Percentiles rank a stretch among this genome's conserved stretches.
phyloP scores from a whole-genome alignment of 805 yeast genomes.

The Lachancea sp. region DNA sequence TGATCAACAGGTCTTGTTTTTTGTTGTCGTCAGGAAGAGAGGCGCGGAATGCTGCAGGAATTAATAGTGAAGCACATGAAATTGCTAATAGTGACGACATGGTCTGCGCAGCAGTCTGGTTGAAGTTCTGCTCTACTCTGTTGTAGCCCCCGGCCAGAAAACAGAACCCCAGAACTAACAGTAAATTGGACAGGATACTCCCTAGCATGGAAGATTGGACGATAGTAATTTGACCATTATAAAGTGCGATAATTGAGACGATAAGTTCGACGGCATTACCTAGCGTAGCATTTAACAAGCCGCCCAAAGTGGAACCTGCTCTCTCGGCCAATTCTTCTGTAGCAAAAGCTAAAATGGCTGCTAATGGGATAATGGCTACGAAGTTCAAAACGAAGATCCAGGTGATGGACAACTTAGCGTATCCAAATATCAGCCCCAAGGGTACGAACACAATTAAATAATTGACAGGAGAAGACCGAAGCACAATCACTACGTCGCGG shows the following conservation, averaged over 20 bases:
- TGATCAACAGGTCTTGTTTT: constrained; percentile 32
- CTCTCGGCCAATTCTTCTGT: constrained; percentile 87
- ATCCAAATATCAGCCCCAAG: constrained; percentile 72
- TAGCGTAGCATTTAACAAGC: constrained; percentile 90
- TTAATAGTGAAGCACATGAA: constrained; percentile 78
- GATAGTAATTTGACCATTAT: constrained; percentile 79
- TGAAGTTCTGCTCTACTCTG: constrained; percentile 78
- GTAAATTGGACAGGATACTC: constrained; percentile 77
- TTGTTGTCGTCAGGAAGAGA: constrained; percentile 49
- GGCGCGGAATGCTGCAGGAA: constrained; percentile 95
- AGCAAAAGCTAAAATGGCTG: constrained; percentile 82
- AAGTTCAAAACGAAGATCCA: constrained; percentile 69
- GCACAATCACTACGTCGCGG: constrained; percentile 25
- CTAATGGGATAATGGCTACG: constrained; percentile 86
- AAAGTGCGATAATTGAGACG: constrained; percentile 85
- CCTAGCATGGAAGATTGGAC: constrained; percentile 98
- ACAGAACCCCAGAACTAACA: constrained; percentile 92
- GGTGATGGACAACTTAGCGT: constrained; percentile 46
- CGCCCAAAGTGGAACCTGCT: constrained; percentile 90
- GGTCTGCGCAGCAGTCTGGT: constrained; percentile 96
- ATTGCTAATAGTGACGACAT: constrained; percentile 92
- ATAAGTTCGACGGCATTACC: constrained; percentile 97
- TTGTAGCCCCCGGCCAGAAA: constrained; percentile 89
- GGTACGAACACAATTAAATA: constrained; percentile 80
- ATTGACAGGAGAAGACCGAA: constrained; percentile 66